Evolutionary conservation across 2,329 filamentous ascomycete species (phyloP), one percentile per base, ranked within the genome.

Genomic region (Exserohilum rostratum): DNA sequence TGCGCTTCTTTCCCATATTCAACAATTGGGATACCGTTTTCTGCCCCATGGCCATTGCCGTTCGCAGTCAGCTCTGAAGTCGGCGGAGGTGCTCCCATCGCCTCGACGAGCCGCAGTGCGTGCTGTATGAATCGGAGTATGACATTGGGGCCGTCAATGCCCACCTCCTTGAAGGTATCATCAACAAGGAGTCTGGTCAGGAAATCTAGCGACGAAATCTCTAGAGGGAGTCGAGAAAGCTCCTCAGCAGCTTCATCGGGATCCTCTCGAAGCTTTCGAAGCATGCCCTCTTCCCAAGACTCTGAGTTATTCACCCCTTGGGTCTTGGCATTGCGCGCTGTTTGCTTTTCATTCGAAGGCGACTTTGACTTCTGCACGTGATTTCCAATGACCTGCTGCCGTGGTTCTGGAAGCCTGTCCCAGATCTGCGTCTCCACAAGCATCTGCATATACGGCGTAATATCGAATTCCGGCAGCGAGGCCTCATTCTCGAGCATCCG

Each of bases 81-180:
- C 12, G 46, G 29, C 4, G 27, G 61, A 18, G 30, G 48, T 20
- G 50, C 60, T 15, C 59, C 66, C 68, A 73, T 72, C 27, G 61
- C 46, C 52, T 77, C 75, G 27, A 72, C 56, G 3, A 67, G 58
- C 18, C 74, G 74, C 7, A 78, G 69, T 13, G 67, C 65, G 55
- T 77, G 73, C 42, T 77, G 74, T 30, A 77, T 67, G 56, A 71
- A 78, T 31, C 69, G 64, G n/a, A 64, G 65, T 18, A 73, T 67
- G 44, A 44, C 64, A 60, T 25, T 62, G 46, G 9, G 71, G 55
- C 15, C 51, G 20, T 76, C 67, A 50, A 75, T 67, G n/a, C 54
- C 45, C 17, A 64, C 50, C 0, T 43, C 35, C 34, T 63, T 55
- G 27, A 73, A 65, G 2, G 63, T 67, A 22, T 46, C 40, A 20